These are phyloP conservation scores for Aureobasidium pullulans DNA, from an alignment of 2,329 filamentous ascomycete species.

Conservation along the genomic window DNA sequence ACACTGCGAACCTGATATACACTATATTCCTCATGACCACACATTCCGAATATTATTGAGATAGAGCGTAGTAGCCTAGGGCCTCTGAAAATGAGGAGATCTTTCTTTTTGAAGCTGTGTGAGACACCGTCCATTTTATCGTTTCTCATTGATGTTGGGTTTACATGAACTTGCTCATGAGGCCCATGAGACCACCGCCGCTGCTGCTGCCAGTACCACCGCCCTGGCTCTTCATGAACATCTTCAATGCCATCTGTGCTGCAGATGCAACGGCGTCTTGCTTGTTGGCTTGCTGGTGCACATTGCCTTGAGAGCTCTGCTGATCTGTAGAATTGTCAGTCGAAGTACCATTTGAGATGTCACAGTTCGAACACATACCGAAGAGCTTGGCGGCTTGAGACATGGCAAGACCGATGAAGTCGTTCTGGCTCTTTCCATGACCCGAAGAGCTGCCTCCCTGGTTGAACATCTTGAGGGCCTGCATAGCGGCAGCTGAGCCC, in stretches of 20 bases:
- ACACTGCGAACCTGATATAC: too few species aligned
- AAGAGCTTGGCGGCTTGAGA: conserved; percentile 75
- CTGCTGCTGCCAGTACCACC: conserved; percentile 42
- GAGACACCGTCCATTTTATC: background rate
- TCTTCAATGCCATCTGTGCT: conserved; percentile 79
- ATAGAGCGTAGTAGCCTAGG: too few species aligned
- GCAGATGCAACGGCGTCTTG: conserved; percentile 72
- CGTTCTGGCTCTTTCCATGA: conserved; percentile 56
- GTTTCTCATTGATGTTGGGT: background rate
- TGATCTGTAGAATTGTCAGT: conserved; percentile 31
- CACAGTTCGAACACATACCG: conserved; percentile 25
- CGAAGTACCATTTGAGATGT: background rate
- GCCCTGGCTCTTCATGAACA: conserved; percentile 74
- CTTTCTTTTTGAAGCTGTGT: background rate
- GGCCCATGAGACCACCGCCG: conserved; percentile 45
- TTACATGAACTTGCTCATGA: conserved; percentile 55
- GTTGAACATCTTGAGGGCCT: conserved; percentile 70
- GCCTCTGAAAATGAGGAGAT: background rate
- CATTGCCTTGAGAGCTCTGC: conserved; percentile 49
- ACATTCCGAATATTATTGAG: too few species aligned
- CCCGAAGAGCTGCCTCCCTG: conserved; percentile 30
- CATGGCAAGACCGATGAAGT: conserved; percentile 82
- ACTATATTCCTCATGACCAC: too few species aligned
- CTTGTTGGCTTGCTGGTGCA: conserved; percentile 57
- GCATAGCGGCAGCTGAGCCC: conserved; percentile 74